A percentile compares a stretch with the other conserved stretches of the same genome.
Conservation (phyloP, 2,329 filamentous ascomycete genomes). For the Lecanicillium sp. region DNA sequence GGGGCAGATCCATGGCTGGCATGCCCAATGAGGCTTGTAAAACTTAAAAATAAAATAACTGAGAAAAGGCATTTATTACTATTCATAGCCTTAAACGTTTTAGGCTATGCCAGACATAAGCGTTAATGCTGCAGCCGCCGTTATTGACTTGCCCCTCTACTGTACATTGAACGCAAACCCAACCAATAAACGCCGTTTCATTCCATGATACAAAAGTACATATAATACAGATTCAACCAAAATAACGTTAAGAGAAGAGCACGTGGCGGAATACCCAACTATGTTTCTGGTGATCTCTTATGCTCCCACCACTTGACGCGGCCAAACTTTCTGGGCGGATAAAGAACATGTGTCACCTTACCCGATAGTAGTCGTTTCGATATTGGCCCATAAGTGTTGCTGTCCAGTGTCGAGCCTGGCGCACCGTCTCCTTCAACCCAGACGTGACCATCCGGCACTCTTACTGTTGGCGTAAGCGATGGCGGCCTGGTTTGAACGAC, state of each 20-base stretch:
- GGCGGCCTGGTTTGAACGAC: constrained; percentile 57
- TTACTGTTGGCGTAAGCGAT: constrained; percentile 46
- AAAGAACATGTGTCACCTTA: constrained; percentile 62
- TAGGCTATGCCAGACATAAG: too few species aligned
- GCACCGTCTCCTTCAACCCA: constrained; percentile 92
- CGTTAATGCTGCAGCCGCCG: too few species aligned
- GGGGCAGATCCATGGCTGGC: too few species aligned
- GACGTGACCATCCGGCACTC: constrained; percentile 74
- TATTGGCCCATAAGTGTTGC: constrained; percentile 83
- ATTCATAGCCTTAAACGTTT: too few species aligned
- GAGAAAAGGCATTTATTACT: too few species aligned
- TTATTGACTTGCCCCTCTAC: too few species aligned
- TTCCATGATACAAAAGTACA: not conserved
- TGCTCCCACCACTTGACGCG: constrained; percentile 50
- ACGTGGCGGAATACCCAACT: not conserved
- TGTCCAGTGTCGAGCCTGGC: constrained; percentile 64
- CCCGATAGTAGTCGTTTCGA: constrained; percentile 68
- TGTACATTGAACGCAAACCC: too few species aligned
- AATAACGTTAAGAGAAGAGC: not conserved
- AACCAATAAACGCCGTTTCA: not conserved
- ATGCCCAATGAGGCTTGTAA: too few species aligned
- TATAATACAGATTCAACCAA: not conserved
- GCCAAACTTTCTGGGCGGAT: constrained; percentile 54
- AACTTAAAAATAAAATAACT: not conserved
- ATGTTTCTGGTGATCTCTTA: constrained; percentile 17